Base-by-base conservation (phyloP, 108 stramenopile species). In the Pseudonitzschia delicatissima region DNA sequence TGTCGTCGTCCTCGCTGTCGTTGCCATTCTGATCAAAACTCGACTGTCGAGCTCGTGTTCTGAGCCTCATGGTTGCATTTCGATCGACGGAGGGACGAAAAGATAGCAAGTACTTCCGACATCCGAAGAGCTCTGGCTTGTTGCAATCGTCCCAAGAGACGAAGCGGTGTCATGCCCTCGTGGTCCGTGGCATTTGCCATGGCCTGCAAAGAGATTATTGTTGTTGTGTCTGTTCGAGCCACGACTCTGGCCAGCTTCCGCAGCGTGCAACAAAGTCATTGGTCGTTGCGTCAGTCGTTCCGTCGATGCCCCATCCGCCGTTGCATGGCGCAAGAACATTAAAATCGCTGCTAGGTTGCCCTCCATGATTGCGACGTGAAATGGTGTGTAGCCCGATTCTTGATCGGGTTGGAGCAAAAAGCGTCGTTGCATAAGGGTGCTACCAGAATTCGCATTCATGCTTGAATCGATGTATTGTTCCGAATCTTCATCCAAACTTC, bases 361-460 rank as follows among this genome's bases (percentile, higher is more conserved):
- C 44, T 73, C 42, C 23, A 78, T 23, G 50, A 88, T 82, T 6
- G 87, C 84, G 34, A 64, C 44, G 68, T 92, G 90, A 23, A 88
- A 58, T 4, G 90, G 83, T 8, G 83, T 88, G 36, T 87, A 92
- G 13, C 82, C 81, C 31, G 76, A 79, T 72, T 92, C 90, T 21
- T 31, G 31, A 66, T 88, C 85, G 34, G 26, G 37, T 50, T 63
- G 70, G 4, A 57, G 48, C 31, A 67, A 62, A 62, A 70, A 72
- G 2, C 32, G 42, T 39, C 52, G 55, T 44, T 72, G 66, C 59
- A 36, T 59, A 1, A 31, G 32, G 15, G 62, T 50, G 35, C 4
- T 48, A 13, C 55, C 49, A 28, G 15, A 58, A 37, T 36, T 34
- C 6, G 36, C 42, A 5, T 45, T 45, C 28, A 13, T 15, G 34